These are phyloP conservation scores for Discostella stelligeroides DNA, from an alignment of 108 stramenopile genomes.

Conservation along the genomic window DNA sequence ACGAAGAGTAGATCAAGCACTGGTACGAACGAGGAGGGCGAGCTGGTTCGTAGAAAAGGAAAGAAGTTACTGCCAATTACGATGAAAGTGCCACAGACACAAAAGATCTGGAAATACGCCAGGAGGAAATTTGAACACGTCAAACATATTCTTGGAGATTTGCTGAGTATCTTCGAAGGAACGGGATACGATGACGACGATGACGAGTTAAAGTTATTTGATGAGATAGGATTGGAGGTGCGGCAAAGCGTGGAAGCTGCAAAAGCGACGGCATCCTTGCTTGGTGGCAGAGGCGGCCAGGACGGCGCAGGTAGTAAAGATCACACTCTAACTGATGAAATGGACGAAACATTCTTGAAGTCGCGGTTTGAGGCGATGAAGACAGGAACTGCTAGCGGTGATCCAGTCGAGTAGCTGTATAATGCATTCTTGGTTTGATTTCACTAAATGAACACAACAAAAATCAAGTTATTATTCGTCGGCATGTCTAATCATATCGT, in stretches of 20 bases:
- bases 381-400: neutral
- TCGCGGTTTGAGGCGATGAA: conserved; percentile 27
- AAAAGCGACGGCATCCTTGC: neutral
- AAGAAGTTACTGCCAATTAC: conserved; percentile 16
- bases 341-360: conserved; percentile 40
- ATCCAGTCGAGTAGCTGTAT: neutral
- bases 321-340: conserved; percentile 15
- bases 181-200: conserved; percentile 42
- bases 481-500: too few relatives aligned
- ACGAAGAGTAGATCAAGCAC: neutral
- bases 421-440: too few relatives aligned
- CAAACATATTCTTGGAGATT: conserved; percentile 30
- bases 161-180: conserved; percentile 34
- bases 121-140: conserved; percentile 39
- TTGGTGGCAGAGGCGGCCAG: neutral
- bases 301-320: too few relatives aligned
- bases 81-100: conserved; percentile 24
- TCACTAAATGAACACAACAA: too few relatives aligned
- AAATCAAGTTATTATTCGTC: too few relatives aligned
- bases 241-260: neutral
- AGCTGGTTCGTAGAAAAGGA: neutral
- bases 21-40: neutral
- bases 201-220: conserved; percentile 27
- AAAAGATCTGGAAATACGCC: conserved; percentile 35
- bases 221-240: conserved; percentile 21